Percentiles rank a stretch among this genome's conserved stretches.
These are phyloP conservation scores for Uncinocarpus reesii DNA, from an alignment of 2,329 filamentous ascomycete genomes.

Conservation along the genomic window DNA sequence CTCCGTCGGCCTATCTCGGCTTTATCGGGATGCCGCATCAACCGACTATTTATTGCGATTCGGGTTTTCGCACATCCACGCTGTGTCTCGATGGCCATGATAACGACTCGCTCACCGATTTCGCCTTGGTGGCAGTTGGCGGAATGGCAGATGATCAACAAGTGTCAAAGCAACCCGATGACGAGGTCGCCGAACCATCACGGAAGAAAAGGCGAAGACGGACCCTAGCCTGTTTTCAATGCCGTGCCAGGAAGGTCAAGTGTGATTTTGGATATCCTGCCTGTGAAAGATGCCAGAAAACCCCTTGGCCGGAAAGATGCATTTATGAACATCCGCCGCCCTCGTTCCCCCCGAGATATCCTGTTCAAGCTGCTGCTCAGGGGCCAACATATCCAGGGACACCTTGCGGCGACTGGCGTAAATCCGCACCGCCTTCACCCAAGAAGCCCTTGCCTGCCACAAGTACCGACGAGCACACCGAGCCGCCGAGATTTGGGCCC, in stretches of 20 bases:
- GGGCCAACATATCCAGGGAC: not conserved
- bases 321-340: constrained; percentile 13
- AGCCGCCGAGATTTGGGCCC: constrained; percentile 10
- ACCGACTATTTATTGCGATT: not conserved
- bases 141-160: not conserved
- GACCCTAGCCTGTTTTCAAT: constrained; percentile 35
- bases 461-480: constrained; percentile 22
- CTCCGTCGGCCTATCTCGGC: not conserved
- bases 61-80: too few species aligned
- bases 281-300: constrained; percentile 33
- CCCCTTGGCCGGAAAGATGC: constrained; percentile 17
- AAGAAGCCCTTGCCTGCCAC: constrained; percentile 21
- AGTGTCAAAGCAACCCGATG: not conserved
- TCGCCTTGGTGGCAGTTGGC: not conserved
- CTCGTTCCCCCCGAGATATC: not conserved
- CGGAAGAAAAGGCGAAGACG: constrained; percentile 30
- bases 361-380: not conserved
- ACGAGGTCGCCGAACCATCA: constrained; percentile 15
- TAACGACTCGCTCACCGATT: not conserved
- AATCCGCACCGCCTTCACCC: constrained; percentile 13
- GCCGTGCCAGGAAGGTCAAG: constrained; percentile 34
- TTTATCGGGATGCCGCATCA: not conserved
- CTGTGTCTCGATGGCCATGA: too few species aligned
- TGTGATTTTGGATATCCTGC: constrained; percentile 36
- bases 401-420: not conserved